Base-by-base conservation (phyloP, 1,284 basidiomycete species). In the Cutaneotrichosporon curvatum region DNA sequence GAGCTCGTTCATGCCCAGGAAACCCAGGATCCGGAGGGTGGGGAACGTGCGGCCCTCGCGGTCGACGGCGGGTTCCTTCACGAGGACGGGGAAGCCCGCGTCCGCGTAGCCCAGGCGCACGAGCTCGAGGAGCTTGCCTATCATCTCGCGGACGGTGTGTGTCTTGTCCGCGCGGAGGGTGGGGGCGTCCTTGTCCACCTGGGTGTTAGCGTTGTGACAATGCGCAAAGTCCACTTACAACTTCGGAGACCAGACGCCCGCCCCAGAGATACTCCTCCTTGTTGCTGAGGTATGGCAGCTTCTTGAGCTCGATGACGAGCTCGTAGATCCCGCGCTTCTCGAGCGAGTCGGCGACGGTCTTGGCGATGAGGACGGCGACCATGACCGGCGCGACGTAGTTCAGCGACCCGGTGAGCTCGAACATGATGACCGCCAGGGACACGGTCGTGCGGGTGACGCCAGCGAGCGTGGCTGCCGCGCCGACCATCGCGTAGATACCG, bases 251-350 rank as follows among this genome's bases (percentile, higher is more conserved):
- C 46, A 82, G 78, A 8, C 81, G 73, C 37, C 77, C 76, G 0
- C 83, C 86, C 87, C 90, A 96, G 18, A 86, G 74, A 62, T 92
- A 89, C 61, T 88, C 83, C 55, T 84, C 82, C 71, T 91, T 95
- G 41, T 81, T 75, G 64, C 96, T 88, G 47, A 98, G 79, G 71
- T 90, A 97, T 0, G 92, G 92, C 18, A 95, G 77, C 67, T 92
- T 78, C 30, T 81, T 78, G 23, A 84, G 69, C 75, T 92, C 87
- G 49, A 97, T 97, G 48, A 91, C 87, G 25, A 96, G 79, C 67
- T 97, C 92, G 64, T 96, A 95, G 45, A 95, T 92, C 11, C 89
- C 88, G 68, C 92, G 94, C 18, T 87, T 87, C 67, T 96, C 88
- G 58, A 98, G 73, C 6, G 84, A 85, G 68, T 96, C 91, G 14